These are phyloP conservation scores for Porpolomopsis calyptriformis DNA, from an alignment of 768 basidiomycete species.

Conservation along the genomic window DNA sequence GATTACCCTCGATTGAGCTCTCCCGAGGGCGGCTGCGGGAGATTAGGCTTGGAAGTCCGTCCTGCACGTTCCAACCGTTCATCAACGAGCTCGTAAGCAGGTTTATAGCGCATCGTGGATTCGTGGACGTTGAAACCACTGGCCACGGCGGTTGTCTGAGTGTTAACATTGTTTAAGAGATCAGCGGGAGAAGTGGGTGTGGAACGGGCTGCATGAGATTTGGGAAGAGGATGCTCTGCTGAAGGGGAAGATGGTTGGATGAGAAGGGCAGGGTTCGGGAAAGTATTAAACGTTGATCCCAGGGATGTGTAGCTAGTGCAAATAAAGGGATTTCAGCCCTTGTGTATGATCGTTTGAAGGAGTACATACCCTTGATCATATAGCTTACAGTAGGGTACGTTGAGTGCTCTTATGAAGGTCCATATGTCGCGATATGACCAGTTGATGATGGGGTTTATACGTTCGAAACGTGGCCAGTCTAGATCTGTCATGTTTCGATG, in stretches of 20 bases:
- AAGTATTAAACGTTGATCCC: conserved; percentile 91
- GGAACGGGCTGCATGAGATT: background rate
- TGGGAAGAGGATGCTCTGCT: background rate
- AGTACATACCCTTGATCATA: conserved; percentile 80
- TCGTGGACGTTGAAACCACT: conserved; percentile 8
- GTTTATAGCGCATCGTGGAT: conserved; percentile 39
- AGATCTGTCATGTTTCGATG: conserved; percentile 74
- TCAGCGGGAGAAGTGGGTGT: conserved; percentile 1
- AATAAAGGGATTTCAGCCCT: background rate
- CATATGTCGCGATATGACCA: conserved; percentile 91
- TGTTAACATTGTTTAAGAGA: conserved; percentile 8
- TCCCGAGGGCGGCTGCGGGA: too few species aligned
- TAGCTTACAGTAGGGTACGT: conserved; percentile 77
- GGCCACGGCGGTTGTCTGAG: conserved; percentile 5
- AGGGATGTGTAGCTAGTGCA: conserved; percentile 86
- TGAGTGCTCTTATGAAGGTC: conserved; percentile 64
- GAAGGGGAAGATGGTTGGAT: conserved; percentile 16
- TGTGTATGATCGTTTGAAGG: conserved; percentile 2
- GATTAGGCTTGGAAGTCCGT: conserved; percentile 22
- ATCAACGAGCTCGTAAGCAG: conserved; percentile 75
- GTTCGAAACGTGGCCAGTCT: conserved; percentile 82
- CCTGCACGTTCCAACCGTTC: conserved; percentile 66
- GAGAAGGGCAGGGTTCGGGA: conserved; percentile 80
- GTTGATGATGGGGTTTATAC: conserved; percentile 92
- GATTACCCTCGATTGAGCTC: too few species aligned